A percentile compares a stretch with the other conserved stretches of the same genome.
phyloP scores from a whole-genome alignment of 768 basidiomycete genomes.

The Boletus sp. region DNA sequence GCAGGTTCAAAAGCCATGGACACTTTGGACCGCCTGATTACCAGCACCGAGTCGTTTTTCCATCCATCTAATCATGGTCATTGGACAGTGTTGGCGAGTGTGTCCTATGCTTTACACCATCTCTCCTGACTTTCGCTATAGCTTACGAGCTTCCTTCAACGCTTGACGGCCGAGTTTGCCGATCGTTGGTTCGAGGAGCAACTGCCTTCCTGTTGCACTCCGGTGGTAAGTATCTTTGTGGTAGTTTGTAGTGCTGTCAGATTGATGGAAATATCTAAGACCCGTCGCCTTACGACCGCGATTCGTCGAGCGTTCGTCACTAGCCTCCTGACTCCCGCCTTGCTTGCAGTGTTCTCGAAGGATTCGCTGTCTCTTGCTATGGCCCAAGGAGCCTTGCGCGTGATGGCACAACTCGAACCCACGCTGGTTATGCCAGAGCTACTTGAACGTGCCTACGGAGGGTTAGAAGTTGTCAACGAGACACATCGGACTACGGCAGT shows the following conservation, averaged over 20 bases:
- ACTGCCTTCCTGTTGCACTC: conserved; percentile 73
- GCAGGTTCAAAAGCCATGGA: conserved; percentile 89
- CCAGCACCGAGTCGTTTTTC: conserved; percentile 92
- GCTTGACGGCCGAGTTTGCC: conserved; percentile 70
- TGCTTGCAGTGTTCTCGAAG: conserved; percentile 90
- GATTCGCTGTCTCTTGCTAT: conserved; percentile 78
- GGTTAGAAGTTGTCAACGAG: conserved; percentile 91
- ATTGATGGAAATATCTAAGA: conserved; percentile 37
- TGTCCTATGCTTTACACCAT: neutral
- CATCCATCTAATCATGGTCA: conserved; percentile 91
- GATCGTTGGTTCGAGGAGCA: conserved; percentile 82
- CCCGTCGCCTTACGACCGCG: conserved; percentile 71
- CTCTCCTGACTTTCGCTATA: conserved; percentile 29
- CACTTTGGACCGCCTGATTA: conserved; percentile 82
- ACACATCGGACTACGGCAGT: conserved; percentile 94
- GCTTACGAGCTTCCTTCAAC: conserved; percentile 83
- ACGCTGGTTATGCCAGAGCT: conserved; percentile 85
- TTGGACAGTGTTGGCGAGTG: conserved; percentile 55
- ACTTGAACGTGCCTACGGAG: conserved; percentile 86
- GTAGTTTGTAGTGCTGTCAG: neutral
- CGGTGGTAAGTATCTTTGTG: conserved; percentile 42
- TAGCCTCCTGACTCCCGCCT: conserved; percentile 78
- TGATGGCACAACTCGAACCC: conserved; percentile 79
- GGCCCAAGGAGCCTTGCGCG: conserved; percentile 76
- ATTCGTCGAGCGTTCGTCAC: conserved; percentile 84